Evolutionary conservation across 108 stramenopile species (phyloP), one percentile per base, ranked within the genome.

Genomic region (Skeletonema potamos): DNA sequence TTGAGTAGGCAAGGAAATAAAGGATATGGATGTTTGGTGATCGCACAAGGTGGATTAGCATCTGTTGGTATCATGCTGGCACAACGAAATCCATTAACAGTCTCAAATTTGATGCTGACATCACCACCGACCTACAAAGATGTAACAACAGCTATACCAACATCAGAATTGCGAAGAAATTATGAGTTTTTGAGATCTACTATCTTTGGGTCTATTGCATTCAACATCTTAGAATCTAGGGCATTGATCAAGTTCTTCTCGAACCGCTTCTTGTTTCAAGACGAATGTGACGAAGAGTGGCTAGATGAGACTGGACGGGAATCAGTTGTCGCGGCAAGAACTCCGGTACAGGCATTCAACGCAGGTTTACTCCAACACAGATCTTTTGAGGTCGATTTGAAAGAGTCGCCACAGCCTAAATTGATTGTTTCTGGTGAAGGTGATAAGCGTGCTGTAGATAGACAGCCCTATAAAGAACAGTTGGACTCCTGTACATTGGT

Each of bases 331-430:
- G 56, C 61, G n/a, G 79, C 77, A 13, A 70, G 90, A 34, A 70
- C 82, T 33, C 86, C 90, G 7, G 81, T 91, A 0, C 64, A 68
- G 30, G 81, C 66, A 15, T 91, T 91, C 81, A 91, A 91, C 68
- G 81, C 90, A 33, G 90, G 90, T 9, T 65, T 88, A 27, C 82
- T 71, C 9, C 73, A 76, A 22, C 82, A 86, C 71, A 79, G 85
- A 54, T 73, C 73, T 15, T 84, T 82, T 68, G 77, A 85, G 67
- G 61, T 36, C 18, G 90, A 91, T 34, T 74, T 91, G 36, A 33
- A 37, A 29, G 39, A 62, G 10, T 51, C 87, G 22, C 17, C 37
- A 0, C 90, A 87, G 41, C 76, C 82, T 6, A 68, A 61, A 5
- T 48, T 85, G 65, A 78, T 91, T 60, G 29, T 91, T 10, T 73